Conservation (phyloP, 2,329 filamentous ascomycete species). For the Lojkania enalia region DNA sequence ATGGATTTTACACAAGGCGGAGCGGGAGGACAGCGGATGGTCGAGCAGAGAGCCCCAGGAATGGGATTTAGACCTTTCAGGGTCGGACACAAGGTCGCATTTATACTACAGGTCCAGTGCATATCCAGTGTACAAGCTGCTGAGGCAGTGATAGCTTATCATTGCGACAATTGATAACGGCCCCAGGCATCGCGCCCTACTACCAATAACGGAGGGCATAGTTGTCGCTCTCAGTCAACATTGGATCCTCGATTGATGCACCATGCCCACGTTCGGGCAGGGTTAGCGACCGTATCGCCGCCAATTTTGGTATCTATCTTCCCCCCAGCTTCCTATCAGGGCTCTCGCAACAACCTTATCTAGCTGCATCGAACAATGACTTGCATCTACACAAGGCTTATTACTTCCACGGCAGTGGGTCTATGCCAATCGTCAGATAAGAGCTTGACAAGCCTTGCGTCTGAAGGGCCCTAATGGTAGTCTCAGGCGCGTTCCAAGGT, state of each 20-base stretch:
- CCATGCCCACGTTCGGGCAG: constrained; percentile 22
- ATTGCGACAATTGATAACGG: constrained; percentile 43
- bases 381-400: constrained; percentile 24
- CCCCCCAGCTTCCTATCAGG: constrained; percentile 41
- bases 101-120: constrained; percentile 20
- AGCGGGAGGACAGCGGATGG: constrained; percentile 11
- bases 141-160: constrained; percentile 42
- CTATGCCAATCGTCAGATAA: constrained; percentile 27
- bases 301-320: constrained; percentile 14
- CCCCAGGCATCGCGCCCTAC: constrained; percentile 13
- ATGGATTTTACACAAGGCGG: constrained; percentile 4
- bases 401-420: constrained; percentile 16
- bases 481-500: neutral
- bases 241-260: constrained; percentile 24
- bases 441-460: constrained; percentile 15
- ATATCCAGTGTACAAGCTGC: constrained; percentile 10
- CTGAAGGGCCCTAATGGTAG: constrained; percentile 3
- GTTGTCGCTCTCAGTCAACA: constrained; percentile 24
- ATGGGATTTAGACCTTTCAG: neutral
- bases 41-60: neutral
- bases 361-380: constrained; percentile 26
- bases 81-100: constrained; percentile 10
- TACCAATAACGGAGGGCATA: constrained; percentile 27
- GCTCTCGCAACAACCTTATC: constrained; percentile 39
- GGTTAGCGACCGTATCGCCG: constrained; percentile 22